phyloP scores from a whole-genome alignment of 2,329 filamentous ascomycete genomes.

The Didymella sp. region DNA sequence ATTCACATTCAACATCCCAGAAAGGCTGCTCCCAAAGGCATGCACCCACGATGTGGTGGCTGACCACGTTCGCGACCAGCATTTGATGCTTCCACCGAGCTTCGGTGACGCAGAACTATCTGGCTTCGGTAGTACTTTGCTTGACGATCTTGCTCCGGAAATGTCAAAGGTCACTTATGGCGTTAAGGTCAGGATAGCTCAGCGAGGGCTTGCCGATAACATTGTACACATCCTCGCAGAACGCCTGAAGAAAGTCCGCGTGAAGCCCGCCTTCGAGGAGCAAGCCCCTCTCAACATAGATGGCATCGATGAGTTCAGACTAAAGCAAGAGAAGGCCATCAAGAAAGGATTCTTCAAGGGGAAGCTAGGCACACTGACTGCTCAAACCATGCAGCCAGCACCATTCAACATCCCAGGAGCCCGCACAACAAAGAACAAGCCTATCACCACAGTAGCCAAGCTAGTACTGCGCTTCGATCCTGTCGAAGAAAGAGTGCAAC shows the following conservation, averaged over 20 bases:
- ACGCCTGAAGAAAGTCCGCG: conserved; percentile 62
- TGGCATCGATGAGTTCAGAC: conserved; percentile 58
- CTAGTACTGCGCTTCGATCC: conserved; percentile 69
- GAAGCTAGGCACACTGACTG: conserved; percentile 64
- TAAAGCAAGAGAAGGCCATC: conserved; percentile 65
- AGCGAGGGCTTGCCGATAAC: conserved; percentile 49
- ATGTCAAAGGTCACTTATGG: conserved; percentile 68
- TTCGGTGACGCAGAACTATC: conserved; percentile 65
- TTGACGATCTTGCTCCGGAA: conserved; percentile 68
- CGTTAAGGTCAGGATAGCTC: conserved; percentile 58
- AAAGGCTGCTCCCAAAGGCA: conserved; percentile 64
- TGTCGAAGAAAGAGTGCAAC: conserved; percentile 54
- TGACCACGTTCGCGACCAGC: conserved; percentile 60
- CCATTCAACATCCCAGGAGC: conserved; percentile 59
- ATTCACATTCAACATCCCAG: conserved; percentile 69
- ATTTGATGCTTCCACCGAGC: conserved; percentile 67
- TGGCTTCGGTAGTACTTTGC: conserved; percentile 56
- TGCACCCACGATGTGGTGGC: conserved; percentile 63
- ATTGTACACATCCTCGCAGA: conserved; percentile 56
- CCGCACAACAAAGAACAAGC: conserved; percentile 46
- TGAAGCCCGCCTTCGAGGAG: conserved; percentile 66
- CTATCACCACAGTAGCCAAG: conserved; percentile 62
- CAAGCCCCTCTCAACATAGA: conserved; percentile 64
- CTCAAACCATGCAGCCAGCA: conserved; percentile 65
- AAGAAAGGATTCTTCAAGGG: conserved; percentile 66